Base-by-base conservation (phyloP, 2,329 filamentous ascomycete species). In the Zasmidium cellare region DNA sequence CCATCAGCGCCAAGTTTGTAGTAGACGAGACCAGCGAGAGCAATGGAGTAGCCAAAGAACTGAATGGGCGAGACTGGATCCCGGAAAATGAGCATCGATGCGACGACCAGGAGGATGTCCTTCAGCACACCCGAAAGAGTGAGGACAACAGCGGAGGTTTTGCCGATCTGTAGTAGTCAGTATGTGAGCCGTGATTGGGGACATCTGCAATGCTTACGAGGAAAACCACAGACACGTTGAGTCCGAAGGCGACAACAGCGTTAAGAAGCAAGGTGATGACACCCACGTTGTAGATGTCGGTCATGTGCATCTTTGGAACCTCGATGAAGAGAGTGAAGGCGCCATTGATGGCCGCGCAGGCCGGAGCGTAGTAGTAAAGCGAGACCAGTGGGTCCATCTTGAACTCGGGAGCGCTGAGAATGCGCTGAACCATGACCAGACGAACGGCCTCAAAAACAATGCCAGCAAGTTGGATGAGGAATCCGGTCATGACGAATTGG, bases 381-480 rank as follows among this genome's bases (percentile, higher is more conserved):
- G 90, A 94, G 52, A 94, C 90, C n/a, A 94, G 80, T 18, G 90
- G 90, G 74, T 94, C 90, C 90, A 94, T 94, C 85, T 93, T 93
- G 84, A 88, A 93, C 77, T 93, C 90, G 49, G 87, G 83, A 28
- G 87, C 89, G 80, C 87, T 91, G 68, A 94, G 84, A 46, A 94
- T 83, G 59, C 87, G 87, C 80, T 93, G 87, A 53, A 94, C 89
- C 87, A 94, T 87, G 79, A 89, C 90, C 60, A 94, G 82, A 69
- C 90, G 88, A 64, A 91, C 83, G 55, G 90, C 90, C 78, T 94
- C 91, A 72, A 93, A 94, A 68, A 88, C 75, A 70, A 94, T 88
- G 70, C 90, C 90, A 54, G 82, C 86, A 62, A 89, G 80, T 79
- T 94, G 91, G 81, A 86, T 65, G 62, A 92, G 73, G 77, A 94